phyloP scores from a whole-genome alignment of 2,329 filamentous ascomycete species.

The Alternaria hordeiaustralica region DNA sequence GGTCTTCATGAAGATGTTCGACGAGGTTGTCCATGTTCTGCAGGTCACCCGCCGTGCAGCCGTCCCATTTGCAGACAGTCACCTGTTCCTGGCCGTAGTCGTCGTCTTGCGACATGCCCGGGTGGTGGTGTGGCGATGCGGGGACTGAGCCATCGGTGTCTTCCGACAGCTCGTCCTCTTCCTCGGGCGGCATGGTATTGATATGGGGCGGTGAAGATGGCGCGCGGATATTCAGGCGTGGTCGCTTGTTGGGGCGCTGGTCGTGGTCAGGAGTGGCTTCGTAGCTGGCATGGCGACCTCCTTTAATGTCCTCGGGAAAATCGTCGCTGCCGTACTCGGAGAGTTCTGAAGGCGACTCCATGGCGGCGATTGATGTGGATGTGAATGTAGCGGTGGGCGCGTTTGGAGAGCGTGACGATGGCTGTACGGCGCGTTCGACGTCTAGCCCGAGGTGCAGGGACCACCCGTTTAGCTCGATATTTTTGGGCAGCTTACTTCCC shows the following conservation, averaged over 20 bases:
- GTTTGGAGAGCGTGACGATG: conserved; percentile 15
- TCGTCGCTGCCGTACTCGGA: conserved; percentile 70
- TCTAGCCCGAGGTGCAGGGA: conserved; percentile 14
- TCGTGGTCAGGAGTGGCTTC: conserved; percentile 52
- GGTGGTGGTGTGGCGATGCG: conserved; percentile 56
- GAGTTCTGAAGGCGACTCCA: conserved; percentile 67
- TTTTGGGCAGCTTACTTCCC: conserved; percentile 3
- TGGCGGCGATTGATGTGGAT: conserved; percentile 32
- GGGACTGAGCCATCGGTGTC: conserved; percentile 84
- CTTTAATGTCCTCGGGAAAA: conserved; percentile 63
- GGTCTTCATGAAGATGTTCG: conserved; percentile 75
- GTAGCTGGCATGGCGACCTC: conserved; percentile 57
- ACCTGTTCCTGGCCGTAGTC: conserved; percentile 53
- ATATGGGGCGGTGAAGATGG: conserved; percentile 42
- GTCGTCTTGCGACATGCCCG: conserved; percentile 51
- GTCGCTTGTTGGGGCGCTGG: conserved; percentile 50
- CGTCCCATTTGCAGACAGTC: conserved; percentile 59
- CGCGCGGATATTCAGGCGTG: conserved; percentile 44
- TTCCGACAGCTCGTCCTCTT: conserved; percentile 75
- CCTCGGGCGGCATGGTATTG: conserved; percentile 25
- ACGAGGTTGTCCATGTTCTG: conserved; percentile 61
- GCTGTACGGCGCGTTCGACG: conserved; percentile 9
- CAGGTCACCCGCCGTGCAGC: conserved; percentile 56
- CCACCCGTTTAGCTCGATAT: conserved; percentile 18
- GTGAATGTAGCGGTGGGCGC: conserved; percentile 1